Percentiles rank a stretch among this genome's conserved stretches.
Evolutionary conservation across 2,329 filamentous ascomycete species (phyloP).

Genomic region (Chaetothyriales sp.): DNA sequence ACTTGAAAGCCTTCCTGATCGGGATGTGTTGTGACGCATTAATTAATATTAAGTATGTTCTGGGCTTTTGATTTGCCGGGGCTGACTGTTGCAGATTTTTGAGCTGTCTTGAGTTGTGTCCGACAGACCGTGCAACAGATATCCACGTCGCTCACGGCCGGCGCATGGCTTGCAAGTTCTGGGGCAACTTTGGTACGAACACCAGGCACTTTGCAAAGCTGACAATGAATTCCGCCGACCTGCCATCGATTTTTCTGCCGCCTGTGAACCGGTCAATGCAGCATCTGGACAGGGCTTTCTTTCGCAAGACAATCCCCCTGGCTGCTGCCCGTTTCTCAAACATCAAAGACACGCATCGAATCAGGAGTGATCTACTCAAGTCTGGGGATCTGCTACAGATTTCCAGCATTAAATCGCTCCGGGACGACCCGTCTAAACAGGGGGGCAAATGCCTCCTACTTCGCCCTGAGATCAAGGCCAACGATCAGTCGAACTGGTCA

Average conservation of each 20-base stretch:
- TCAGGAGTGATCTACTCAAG: constrained; percentile 52
- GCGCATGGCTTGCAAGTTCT: not conserved
- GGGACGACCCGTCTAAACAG: constrained; percentile 31
- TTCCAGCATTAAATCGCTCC: constrained; percentile 51
- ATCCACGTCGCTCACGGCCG: not conserved
- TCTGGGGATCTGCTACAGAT: constrained; percentile 53
- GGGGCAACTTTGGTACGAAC: not conserved
- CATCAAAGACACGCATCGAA: constrained; percentile 57
- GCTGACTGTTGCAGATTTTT: too few relatives aligned
- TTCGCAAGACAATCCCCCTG: constrained; percentile 60
- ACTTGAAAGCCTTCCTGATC: too few relatives aligned
- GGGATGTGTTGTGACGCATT: too few relatives aligned
- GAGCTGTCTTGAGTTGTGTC: too few relatives aligned
- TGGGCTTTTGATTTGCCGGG: too few relatives aligned
- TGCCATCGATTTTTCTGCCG: constrained; percentile 53
- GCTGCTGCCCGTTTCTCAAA: constrained; percentile 68
- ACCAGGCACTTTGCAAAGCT: constrained; percentile 2
- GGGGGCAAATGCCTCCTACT: constrained; percentile 28
- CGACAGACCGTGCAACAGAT: not conserved
- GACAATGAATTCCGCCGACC: constrained; percentile 14
- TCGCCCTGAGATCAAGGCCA: constrained; percentile 23
- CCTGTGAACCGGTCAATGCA: constrained; percentile 69
- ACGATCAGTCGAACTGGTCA: constrained; percentile 62
- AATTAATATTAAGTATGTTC: too few relatives aligned
- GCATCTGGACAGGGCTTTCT: constrained; percentile 69